Evolutionary conservation across 139 green algal genomes (phyloP), one percentile per base, ranked within the genome.

Genomic region (Auxenochlorella pyrenoidosa): DNA sequence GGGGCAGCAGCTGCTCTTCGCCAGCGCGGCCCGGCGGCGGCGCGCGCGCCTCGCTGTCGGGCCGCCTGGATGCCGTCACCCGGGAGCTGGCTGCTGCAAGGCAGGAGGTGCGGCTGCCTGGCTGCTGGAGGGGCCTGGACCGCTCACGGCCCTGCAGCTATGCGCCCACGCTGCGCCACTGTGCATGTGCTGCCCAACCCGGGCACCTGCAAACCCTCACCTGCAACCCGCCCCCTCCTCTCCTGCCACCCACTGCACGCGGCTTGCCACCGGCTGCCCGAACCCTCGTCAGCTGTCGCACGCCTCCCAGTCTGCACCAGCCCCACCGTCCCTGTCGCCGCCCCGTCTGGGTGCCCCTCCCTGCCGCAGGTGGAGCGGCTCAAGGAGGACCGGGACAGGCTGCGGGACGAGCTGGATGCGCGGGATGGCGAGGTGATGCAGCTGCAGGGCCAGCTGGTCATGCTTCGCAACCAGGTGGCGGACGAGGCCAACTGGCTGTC

Each of bases 361-460:
- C 75, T 21, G 54, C 34, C 18, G 19, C 82, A 81, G 83, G 38
- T 47, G 15, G 83, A 19, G n/a, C 60, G 44, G n/a, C 63, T 84
- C 36, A 36, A 75, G 34, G 65, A 6, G 36, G 83, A 91, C n/a
- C 71, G 60, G n/a, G 83, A 89, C 24, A 32, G 18, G 19, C 63
- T 87, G 51, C 21, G 51, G n/a, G 75, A 79, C 24, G 79, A 90
- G 87, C 38, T 63, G 34, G 79, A 87, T 6, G 38, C 10, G 0
- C 66, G 80, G 24, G 87, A 87, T 15, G 36, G 54, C 19, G 86
- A 90, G 86, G 79, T 87, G 68, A 87, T 87, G 86, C 44, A 41
- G 73, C 82, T 90, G 79, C 87, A 90, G 76, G 87, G 87, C 26
- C 71, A 90, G 87, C 41, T 90, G 54, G 30, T 26, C 4, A 79